Evolutionary conservation across 164 flowering plant genomes (phyloP).

Genomic region (Vitis vinifera): ASM3070453v1 NC_081818.1:27148501-27149000

Average conservation of each 20-base stretch:
- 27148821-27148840: conserved; percentile 27
- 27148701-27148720: conserved; percentile 22
- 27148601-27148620: conserved; percentile 31
- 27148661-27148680: conserved; percentile 32
- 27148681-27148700: conserved; percentile 36
- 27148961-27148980: conserved; percentile 40
- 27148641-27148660: conserved; percentile 26
- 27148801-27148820: conserved; percentile 29
- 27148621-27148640: conserved; percentile 21
- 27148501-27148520: conserved; percentile 23
- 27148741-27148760: conserved; percentile 17
- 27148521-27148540: conserved; percentile 26
- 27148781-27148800: conserved; percentile 27
- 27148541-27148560: conserved; percentile 21
- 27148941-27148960: conserved; percentile 23
- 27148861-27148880: conserved; percentile 25
- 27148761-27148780: conserved; percentile 23
- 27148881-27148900: conserved; percentile 34
- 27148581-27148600: conserved; percentile 26
- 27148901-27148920: conserved; percentile 38
- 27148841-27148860: conserved; percentile 19
- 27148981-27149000: conserved; percentile 36
- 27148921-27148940: conserved; percentile 19
- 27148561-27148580: conserved; percentile 23
- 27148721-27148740: conserved; percentile 16